Percentiles rank a stretch among this genome's conserved stretches.
Conservation (phyloP, 1,284 basidiomycete genomes). For the Gymnopus androsaceus region DNA sequence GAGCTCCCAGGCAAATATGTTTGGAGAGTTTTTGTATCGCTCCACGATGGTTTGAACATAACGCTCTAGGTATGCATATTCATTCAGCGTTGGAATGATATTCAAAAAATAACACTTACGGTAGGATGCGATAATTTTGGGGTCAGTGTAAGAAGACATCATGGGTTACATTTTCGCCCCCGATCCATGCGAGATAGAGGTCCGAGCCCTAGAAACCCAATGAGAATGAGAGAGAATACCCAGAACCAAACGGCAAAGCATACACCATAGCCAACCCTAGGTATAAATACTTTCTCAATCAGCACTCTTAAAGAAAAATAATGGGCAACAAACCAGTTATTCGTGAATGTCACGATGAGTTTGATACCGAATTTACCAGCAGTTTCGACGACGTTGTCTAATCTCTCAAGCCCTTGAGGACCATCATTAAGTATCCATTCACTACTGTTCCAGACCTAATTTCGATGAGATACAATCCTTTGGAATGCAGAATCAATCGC, state of each 20-base stretch:
- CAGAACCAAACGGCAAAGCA: constrained; percentile 8
- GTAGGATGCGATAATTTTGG: constrained; percentile 49
- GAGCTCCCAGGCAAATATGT: constrained; percentile 61
- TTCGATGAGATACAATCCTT: no score
- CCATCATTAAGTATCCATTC: constrained; percentile 53
- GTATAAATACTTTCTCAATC: constrained; percentile 2
- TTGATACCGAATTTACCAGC: constrained; percentile 54
- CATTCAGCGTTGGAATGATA: neutral
- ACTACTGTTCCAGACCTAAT: constrained; percentile 49
- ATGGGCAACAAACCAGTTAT: constrained; percentile 46
- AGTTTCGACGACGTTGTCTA: constrained; percentile 52
- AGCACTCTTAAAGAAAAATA: neutral
- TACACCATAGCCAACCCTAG: constrained; percentile 46
- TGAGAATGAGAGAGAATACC: neutral
- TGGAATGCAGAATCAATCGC: neutral
- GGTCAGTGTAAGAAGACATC: constrained; percentile 56
- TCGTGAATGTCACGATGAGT: constrained; percentile 54
- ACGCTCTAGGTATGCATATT: constrained; percentile 40
- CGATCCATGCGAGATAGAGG: constrained; percentile 56
- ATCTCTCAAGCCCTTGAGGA: constrained; percentile 50
- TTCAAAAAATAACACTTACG: constrained; percentile 38
- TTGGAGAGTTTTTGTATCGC: constrained; percentile 53
- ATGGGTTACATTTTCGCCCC: constrained; percentile 43
- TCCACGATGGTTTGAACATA: constrained; percentile 57
- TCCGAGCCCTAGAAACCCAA: constrained; percentile 39